Percentiles rank a stretch among this genome's conserved stretches.
Conservation (phyloP, 495 filamentous ascomycete genomes). For the Aspergillus avenaceus region DNA sequence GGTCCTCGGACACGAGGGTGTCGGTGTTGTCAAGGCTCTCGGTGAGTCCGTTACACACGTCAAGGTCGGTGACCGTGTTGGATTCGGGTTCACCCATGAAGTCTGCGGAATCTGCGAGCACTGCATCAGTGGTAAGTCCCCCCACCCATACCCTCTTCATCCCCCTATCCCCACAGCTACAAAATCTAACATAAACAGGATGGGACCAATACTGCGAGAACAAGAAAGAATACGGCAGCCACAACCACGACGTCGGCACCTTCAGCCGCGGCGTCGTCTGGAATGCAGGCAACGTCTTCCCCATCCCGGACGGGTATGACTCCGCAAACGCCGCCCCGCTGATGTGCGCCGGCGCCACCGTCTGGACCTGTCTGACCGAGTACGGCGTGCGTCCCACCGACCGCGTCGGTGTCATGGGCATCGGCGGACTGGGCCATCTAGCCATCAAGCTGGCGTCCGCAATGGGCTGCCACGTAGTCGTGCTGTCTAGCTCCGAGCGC, state of each 20-base stretch:
- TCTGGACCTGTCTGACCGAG: slow-evolving; percentile 4
- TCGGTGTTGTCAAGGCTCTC: slow-evolving; percentile 12
- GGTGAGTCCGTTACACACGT: slow-evolving; percentile 2
- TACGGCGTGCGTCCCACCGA: slow-evolving; percentile 8
- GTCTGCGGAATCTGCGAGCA: slow-evolving; percentile 10
- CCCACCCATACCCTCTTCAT: neutral
- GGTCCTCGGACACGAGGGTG: slow-evolving; percentile 18
- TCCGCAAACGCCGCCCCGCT: slow-evolving; percentile 9
- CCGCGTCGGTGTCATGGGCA: slow-evolving; percentile 11
- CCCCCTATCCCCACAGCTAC: neutral
- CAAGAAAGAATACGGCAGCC: slow-evolving; percentile 4
- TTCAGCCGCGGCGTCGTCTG: slow-evolving; percentile 12
- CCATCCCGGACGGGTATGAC: slow-evolving; percentile 7
- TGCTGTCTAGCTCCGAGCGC: slow-evolving; percentile 8
- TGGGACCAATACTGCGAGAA: slow-evolving; percentile 6
- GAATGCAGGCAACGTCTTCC: slow-evolving; percentile 12
- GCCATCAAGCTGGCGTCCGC: slow-evolving; percentile 13
- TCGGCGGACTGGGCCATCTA: slow-evolving; percentile 14
- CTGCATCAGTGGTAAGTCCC: slow-evolving; percentile 3
- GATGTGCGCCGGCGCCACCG: slow-evolving; percentile 13
- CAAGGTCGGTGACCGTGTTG: slow-evolving; percentile 16
- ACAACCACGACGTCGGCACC: slow-evolving; percentile 9
- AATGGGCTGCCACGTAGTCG: slow-evolving; percentile 15
- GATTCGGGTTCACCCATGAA: slow-evolving; percentile 13
- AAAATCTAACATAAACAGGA: neutral